A percentile compares a stretch with the other conserved stretches of the same genome.
These are phyloP conservation scores for Lobosporangium transversale DNA, from an alignment of 192 early-diverging fungal species.

Conservation along the genomic window DNA sequence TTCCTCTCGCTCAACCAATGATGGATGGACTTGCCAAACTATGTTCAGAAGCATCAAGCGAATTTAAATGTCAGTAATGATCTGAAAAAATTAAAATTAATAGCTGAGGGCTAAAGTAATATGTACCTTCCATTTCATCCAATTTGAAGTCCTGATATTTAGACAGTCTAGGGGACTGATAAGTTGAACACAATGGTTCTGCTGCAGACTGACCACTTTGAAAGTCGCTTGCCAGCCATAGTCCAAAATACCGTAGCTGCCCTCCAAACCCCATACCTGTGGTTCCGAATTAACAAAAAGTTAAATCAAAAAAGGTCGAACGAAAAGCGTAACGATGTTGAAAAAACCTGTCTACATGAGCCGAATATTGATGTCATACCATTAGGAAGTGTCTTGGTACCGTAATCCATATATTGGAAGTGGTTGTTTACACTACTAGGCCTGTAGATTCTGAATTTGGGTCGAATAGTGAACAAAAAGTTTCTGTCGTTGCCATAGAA, in stretches of 20 bases:
- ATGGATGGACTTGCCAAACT: constrained; percentile 77
- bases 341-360: background rate
- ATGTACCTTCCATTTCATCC: constrained; percentile 72
- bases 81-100: background rate
- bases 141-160: constrained; percentile 66
- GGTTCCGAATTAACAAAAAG: constrained; percentile 2
- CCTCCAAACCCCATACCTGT: constrained; percentile 76
- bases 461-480: constrained; percentile 64
- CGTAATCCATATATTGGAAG: constrained; percentile 81
- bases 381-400: constrained; percentile 77
- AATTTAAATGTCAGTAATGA: no score
- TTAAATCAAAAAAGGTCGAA: background rate
- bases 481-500: constrained; percentile 71
- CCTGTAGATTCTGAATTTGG: constrained; percentile 34
- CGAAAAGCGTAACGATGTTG: background rate
- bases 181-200: constrained; percentile 71
- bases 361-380: constrained; percentile 47
- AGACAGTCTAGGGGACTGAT: constrained; percentile 64
- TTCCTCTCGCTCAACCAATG: constrained; percentile 53
- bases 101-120: no score
- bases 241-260: constrained; percentile 75
- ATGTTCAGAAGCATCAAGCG: constrained; percentile 6
- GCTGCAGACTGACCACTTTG: constrained; percentile 68
- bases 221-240: constrained; percentile 76
- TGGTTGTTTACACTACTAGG: constrained; percentile 65